These are phyloP conservation scores for Leccinum boreale DNA, from an alignment of 768 basidiomycete genomes.

Conservation along the genomic window DNA sequence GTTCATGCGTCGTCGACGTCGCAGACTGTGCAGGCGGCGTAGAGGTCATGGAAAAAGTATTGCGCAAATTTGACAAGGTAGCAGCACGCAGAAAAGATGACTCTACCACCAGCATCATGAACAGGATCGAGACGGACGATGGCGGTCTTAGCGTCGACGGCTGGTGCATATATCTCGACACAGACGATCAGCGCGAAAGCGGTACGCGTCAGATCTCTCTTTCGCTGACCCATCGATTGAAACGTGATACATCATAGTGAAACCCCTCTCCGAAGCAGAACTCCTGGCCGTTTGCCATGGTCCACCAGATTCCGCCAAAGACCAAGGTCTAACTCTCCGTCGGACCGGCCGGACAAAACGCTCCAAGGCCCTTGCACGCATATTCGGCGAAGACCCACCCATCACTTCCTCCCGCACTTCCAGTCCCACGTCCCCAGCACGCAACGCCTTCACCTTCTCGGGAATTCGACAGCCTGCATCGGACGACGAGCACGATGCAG, in stretches of 20 bases:
- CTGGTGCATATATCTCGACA: constrained; percentile 82
- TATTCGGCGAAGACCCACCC: constrained; percentile 47
- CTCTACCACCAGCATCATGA: constrained; percentile 37
- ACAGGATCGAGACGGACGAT: constrained; percentile 64
- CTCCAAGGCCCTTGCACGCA: constrained; percentile 40
- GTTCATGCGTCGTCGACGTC: constrained; percentile 75
- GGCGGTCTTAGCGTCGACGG: constrained; percentile 81
- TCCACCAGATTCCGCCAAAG: constrained; percentile 72
- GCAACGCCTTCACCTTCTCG: constrained; percentile 12
- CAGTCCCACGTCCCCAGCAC: constrained; percentile 36
- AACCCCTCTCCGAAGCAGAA: constrained; percentile 77
- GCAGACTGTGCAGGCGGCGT: constrained; percentile 76
- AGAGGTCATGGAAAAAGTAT: constrained; percentile 83
- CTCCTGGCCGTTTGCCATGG: constrained; percentile 82
- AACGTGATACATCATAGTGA: constrained; percentile 38
- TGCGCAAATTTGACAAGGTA: constrained; percentile 85
- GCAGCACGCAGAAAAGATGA: constrained; percentile 41
- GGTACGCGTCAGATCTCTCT: constrained; percentile 36
- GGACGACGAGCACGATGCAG: constrained; percentile 40
- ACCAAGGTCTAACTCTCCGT: constrained; percentile 75
- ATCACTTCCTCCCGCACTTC: constrained; percentile 20
- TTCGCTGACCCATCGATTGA: neutral
- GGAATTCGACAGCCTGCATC: constrained; percentile 10
- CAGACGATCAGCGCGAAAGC: constrained; percentile 46
- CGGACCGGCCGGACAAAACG: constrained; percentile 43